Evolutionary conservation across 768 basidiomycete species (phyloP).

Genomic region (Amanita molliuscula): DNA sequence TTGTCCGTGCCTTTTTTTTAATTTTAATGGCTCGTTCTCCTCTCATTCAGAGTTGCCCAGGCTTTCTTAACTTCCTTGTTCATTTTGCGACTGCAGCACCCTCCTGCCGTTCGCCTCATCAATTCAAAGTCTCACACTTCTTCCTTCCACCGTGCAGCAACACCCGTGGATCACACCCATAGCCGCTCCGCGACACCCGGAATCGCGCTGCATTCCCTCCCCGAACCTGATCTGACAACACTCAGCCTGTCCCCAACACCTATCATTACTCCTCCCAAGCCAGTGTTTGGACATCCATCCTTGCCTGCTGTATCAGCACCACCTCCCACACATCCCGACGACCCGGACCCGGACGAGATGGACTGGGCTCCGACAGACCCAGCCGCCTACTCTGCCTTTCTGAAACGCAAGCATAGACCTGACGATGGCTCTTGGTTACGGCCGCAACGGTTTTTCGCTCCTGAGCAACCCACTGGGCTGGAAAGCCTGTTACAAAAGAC

Average conservation of each 20-base stretch:
- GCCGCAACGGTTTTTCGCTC: constrained; percentile 69
- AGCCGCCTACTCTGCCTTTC: constrained; percentile 10
- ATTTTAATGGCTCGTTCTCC: background rate
- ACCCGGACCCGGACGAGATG: constrained; percentile 31
- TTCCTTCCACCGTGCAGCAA: constrained; percentile 31
- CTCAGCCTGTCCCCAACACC: constrained; percentile 61
- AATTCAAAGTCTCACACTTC: constrained; percentile 37
- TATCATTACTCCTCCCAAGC: constrained; percentile 33
- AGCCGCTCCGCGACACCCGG: constrained; percentile 12
- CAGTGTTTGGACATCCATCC: constrained; percentile 67
- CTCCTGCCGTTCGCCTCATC: constrained; percentile 63
- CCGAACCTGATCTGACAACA: constrained; percentile 48
- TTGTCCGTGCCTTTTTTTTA: constrained; percentile 29
- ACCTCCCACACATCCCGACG: constrained; percentile 18
- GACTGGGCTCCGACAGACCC: constrained; percentile 59
- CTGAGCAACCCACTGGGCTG: constrained; percentile 68
- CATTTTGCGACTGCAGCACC: constrained; percentile 53
- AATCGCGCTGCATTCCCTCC: constrained; percentile 8
- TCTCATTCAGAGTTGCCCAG: constrained; percentile 22
- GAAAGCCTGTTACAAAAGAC: constrained; percentile 61
- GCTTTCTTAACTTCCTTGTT: constrained; percentile 39
- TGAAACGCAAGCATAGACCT: constrained; percentile 14
- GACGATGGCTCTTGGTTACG: constrained; percentile 45
- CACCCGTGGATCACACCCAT: constrained; percentile 21
- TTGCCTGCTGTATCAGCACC: constrained; percentile 24